Base-by-base conservation (phyloP, 495 filamentous ascomycete species). In the Penicillium macrosclerotiorum region DNA sequence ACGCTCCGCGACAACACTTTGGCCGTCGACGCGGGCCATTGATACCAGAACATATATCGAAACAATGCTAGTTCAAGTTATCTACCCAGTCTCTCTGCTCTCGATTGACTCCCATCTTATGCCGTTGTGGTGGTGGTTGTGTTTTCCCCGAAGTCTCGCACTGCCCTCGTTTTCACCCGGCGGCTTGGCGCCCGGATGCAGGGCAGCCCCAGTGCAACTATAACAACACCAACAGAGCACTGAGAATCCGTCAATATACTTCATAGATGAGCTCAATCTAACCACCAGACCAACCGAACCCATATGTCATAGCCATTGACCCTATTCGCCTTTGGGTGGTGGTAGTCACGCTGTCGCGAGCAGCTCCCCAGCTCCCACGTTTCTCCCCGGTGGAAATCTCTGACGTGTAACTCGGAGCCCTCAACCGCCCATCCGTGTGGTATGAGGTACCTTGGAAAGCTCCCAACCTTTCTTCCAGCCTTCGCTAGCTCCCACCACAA, bases 101-200 rank as follows among this genome's bases (percentile, higher is more conserved):
- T 35, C 8, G 14, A 46, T 41, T 37, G 38, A 37, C 42, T 51
- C 20, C 36, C 27, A 39, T 29, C 11, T 35, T 26, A 3, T 33
- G 18, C 19, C 19, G 18, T 34, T 27, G 37, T 45, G 26, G 43
- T 53, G 41, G 27, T 45, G 41, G 41, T 47, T 17, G 33, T 20
- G 42, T 47, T 42, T 42, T 44, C 34, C 34, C 46, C 45, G 57
- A 55, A 59, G 55, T 51, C 48, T 45, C 51, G 56, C 60, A 55
- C 67, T 64, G 63, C 54, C 46, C 60, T 55, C 64, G 59, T 52
- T 62, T 57, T 65, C 66, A 71, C 52, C 60, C 56, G 60, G 27
- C 36, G 60, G 62, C 67, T 71, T 71, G 67, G 67, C 67, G 47
- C 30, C 67, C 63, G 67, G 63, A 63, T 65, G 54, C 65, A 63